Evolutionary conservation across 2,329 filamentous ascomycete species (phyloP), one percentile per base, ranked within the genome.

Genomic region (Stemphylium beticola): DNA sequence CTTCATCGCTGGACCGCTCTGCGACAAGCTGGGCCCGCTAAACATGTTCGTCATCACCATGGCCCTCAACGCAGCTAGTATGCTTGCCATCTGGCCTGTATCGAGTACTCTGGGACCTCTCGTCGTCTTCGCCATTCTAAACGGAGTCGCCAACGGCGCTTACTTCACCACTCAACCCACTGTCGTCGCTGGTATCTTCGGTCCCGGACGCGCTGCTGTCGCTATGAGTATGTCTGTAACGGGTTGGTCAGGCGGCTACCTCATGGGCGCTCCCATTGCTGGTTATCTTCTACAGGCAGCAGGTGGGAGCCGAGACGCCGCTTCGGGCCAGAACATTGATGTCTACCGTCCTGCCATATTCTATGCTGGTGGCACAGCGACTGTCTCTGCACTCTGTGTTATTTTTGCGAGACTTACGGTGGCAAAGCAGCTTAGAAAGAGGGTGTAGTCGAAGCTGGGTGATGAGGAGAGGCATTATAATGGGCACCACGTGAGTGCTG

Each of bases 41-140:
- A 74, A 74, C 38, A 74, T 61, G 45, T 65, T 73, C 26, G 59
- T 70, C 10, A 53, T 70, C 32, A 62, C 65, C 2, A 69, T 67
- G 62, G 24, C 61, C 0, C 26, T 71, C 26, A 68, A 73, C 32
- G 65, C 66, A 0, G 43, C 58, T 2, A 67, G 61, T 24, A 72
- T 73, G 68, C 49, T 72, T 4, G 69, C 67, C 0, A 71, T 72
- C 11, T 72, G 69, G 70, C 67, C 68, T 7, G 63, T 70, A 0
- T 69, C 66, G 0, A 62, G 61, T 9, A 62, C 66, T 0, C 18
- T 71, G 14, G 64, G 56, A 1, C 66, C 70, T 1, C 58, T 72
- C 12, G 45, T 71, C 9, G 10, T 70, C 14, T 71, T 73, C 40
- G 65, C 68, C 1, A 58, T 61, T 10, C 14, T 72, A 10, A 73